Percentiles rank a stretch among this genome's conserved stretches.
These are phyloP conservation scores for Mycoemilia scoparia DNA, from an alignment of 192 early-diverging fungal genomes.

Conservation along the genomic window DNA sequence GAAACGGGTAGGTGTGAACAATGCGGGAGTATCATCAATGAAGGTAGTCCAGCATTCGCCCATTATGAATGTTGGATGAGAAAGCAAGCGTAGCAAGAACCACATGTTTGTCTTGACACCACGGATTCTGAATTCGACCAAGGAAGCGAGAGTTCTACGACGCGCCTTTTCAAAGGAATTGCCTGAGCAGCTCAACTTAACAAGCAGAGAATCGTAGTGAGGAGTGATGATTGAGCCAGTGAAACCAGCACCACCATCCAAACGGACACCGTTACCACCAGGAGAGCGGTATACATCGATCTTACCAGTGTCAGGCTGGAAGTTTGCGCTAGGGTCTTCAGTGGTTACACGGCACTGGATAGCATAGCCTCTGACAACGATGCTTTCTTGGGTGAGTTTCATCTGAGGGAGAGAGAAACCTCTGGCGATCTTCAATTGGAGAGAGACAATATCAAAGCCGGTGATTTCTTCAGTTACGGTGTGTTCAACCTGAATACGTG, in stretches of 20 bases:
- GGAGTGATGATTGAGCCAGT: slow-evolving; percentile 85
- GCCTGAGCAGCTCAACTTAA: slow-evolving; percentile 77
- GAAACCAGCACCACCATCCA: slow-evolving; percentile 79
- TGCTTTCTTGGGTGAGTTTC: slow-evolving; percentile 61
- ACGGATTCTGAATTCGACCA: slow-evolving; percentile 89
- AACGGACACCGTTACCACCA: slow-evolving; percentile 70
- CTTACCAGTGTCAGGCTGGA: slow-evolving; percentile 90
- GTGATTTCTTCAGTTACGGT: slow-evolving; percentile 95
- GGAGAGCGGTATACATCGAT: slow-evolving; percentile 89
- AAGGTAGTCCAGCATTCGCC: slow-evolving; percentile 94
- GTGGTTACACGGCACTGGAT: slow-evolving; percentile 96
- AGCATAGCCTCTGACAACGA: slow-evolving; percentile 63
- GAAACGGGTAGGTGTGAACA: slow-evolving; percentile 61
- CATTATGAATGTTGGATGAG: slow-evolving; percentile 57
- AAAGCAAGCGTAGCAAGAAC: slow-evolving; percentile 77
- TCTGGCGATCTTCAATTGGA: slow-evolving; percentile 89
- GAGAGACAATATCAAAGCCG: slow-evolving; percentile 81
- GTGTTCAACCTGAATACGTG: slow-evolving; percentile 97
- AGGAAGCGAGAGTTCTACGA: slow-evolving; percentile 67
- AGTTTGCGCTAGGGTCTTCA: slow-evolving; percentile 80
- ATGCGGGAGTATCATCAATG: slow-evolving; percentile 88
- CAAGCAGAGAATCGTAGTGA: slow-evolving; percentile 87
- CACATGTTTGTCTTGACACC: slow-evolving; percentile 95
- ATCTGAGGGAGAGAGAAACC: slow-evolving; percentile 64
- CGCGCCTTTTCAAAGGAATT: slow-evolving; percentile 79